Conservation (phyloP, 805 yeast species). For the Clavispora carvajalis region DNA sequence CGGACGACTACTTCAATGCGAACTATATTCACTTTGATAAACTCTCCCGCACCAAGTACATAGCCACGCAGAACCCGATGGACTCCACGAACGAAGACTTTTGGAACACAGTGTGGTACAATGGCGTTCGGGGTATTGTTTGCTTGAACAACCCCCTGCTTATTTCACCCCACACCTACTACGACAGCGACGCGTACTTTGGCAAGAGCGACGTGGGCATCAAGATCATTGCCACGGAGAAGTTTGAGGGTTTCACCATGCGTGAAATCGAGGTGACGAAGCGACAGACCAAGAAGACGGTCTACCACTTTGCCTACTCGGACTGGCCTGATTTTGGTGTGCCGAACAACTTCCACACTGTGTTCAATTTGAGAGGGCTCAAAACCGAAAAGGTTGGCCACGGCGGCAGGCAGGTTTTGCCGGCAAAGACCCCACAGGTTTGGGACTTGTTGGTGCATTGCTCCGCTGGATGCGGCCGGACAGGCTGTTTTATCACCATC, state of each 20-base stretch:
- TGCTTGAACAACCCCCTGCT: constrained; percentile 29
- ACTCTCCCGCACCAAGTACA: constrained; percentile 25
- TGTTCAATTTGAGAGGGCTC: constrained; percentile 27
- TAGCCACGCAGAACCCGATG: constrained; percentile 44
- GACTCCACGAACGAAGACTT: constrained; percentile 38
- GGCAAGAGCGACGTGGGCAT: constrained; percentile 11
- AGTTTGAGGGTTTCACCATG: constrained; percentile 13
- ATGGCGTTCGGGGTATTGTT: constrained; percentile 30
- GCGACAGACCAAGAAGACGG: constrained; percentile 10
- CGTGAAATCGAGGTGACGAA: constrained; percentile 8
- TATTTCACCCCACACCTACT: constrained; percentile 14
- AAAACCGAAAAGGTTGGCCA: constrained; percentile 24
- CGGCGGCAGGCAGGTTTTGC: constrained; percentile 1
- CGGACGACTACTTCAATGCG: constrained; percentile 43
- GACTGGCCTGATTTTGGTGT: constrained; percentile 48
- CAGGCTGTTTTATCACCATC: constrained; percentile 47
- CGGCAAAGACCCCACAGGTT: constrained; percentile 2
- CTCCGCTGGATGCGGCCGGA: constrained; percentile 58
- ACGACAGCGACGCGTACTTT: constrained; percentile 16
- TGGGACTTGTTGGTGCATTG: constrained; percentile 43
- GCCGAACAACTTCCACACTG: constrained; percentile 27
- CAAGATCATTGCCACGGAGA: constrained; percentile 6
- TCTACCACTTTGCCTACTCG: constrained; percentile 36
- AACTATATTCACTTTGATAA: constrained; percentile 32
- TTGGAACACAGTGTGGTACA: constrained; percentile 35